Evolutionary conservation across 2,329 filamentous ascomycete genomes (phyloP), one percentile per base, ranked within the genome.

Genomic region (Parafenestella ontariensis): DNA sequence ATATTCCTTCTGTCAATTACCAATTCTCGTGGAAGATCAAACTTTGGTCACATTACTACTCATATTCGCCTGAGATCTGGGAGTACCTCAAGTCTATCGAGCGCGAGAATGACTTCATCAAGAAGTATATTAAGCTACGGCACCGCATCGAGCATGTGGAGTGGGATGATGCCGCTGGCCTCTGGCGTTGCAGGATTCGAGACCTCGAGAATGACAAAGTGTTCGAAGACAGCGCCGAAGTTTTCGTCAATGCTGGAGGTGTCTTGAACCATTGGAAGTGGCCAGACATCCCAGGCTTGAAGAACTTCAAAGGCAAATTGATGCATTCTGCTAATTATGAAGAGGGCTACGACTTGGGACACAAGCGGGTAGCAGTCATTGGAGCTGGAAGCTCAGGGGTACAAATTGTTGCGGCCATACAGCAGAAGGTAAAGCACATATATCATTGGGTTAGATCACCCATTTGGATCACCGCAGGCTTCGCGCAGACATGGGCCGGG

Each of bases 21-120:
- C 80, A 83, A 52, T 83, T 81, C 56, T 78, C 76, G 6, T 84
- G 81, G 72, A 80, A 80, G 53, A 82, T 81, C 67, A 81, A 72
- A 52, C 62, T 75, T 0, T 82, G 79, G 81, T 65, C 58, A 11
- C 58, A 68, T 40, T 62, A 61, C 63, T 83, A 82, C 62, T 79
- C 78, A 2, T 77, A 76, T 26, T 75, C 77, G 0, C 73, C 77
- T 1, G 80, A 83, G 63, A 83, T 84, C 11, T 79, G 78, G 71
- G 64, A 71, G 17, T 83, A 83, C 52, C 73, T 82, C 54, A 80
- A 82, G 58, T 68, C 65, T 1, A 76, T 82, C 26, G 65, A 67
- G 50, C 59, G 56, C 15, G 63, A 66, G n/a, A 78, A 76, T 23
- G 23, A 59, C 26, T 68, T 66, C 46, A 79, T 66, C 17, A n/a